These are phyloP conservation scores for Talaromyces adpressus DNA, from an alignment of 495 filamentous ascomycete species.

Conservation along the genomic window DNA sequence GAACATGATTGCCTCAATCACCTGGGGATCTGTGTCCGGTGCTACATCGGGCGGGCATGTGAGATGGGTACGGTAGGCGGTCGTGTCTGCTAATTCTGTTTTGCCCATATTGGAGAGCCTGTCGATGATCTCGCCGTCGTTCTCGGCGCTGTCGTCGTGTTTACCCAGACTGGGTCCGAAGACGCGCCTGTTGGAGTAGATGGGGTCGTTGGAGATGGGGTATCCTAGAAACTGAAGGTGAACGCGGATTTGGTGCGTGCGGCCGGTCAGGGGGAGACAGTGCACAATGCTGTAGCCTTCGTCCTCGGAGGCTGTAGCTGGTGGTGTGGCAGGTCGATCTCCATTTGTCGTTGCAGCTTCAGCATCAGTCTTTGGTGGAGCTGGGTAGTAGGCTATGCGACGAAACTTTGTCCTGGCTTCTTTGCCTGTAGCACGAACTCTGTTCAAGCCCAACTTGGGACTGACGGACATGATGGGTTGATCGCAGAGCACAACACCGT, in stretches of 20 bases:
- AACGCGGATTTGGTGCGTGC: conserved; percentile 92
- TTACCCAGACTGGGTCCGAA: conserved; percentile 76
- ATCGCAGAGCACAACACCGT: conserved; percentile 74
- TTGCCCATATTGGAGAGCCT: conserved; percentile 88
- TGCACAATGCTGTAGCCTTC: conserved; percentile 90
- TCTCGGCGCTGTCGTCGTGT: conserved; percentile 58
- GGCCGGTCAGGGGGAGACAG: conserved; percentile 85
- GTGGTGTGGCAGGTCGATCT: conserved; percentile 29
- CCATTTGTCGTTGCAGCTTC: conserved; percentile 18
- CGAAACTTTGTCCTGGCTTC: conserved; percentile 84
- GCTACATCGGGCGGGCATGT: conserved; percentile 36
- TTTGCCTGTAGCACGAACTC: conserved; percentile 89
- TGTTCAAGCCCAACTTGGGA: conserved; percentile 89
- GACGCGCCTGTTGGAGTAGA: conserved; percentile 88
- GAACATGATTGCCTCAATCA: conserved; percentile 37
- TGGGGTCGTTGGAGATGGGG: conserved; percentile 93
- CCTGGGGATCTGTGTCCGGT: conserved; percentile 27
- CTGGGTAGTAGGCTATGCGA: conserved; percentile 78
- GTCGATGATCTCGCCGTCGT: conserved; percentile 83
- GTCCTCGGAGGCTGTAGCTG: conserved; percentile 24
- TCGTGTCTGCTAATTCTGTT: conserved; percentile 78
- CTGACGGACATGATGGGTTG: conserved; percentile 91
- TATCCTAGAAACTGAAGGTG: conserved; percentile 93
- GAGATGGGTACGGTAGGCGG: conserved; percentile 60
- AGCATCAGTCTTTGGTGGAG: conserved; percentile 16